Percentiles rank a stretch among this genome's conserved stretches.
phyloP scores from a whole-genome alignment of 1,284 basidiomycete species.

The Ustilago sp. region DNA sequence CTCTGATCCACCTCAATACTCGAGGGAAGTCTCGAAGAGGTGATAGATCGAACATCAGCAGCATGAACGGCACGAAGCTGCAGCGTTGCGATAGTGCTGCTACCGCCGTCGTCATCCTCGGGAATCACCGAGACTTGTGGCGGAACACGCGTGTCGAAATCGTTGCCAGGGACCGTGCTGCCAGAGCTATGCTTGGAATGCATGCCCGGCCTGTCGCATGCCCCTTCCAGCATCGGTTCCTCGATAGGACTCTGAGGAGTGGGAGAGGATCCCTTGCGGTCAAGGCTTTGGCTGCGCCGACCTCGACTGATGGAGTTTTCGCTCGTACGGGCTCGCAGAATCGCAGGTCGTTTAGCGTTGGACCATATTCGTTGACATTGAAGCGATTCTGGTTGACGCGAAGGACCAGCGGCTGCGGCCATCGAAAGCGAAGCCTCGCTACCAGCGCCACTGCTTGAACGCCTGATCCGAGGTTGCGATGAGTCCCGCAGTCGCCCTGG shows the following conservation, averaged over 20 bases:
- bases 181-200: conserved; percentile 41
- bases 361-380: conserved; percentile 36
- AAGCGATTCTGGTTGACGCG: conserved; percentile 27
- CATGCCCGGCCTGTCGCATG: conserved; percentile 16
- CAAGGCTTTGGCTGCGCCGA: conserved; percentile 29
- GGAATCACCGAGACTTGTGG: conserved; percentile 42
- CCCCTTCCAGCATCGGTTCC: conserved; percentile 1
- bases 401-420: conserved; percentile 13
- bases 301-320: conserved; percentile 39
- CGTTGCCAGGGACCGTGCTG: conserved; percentile 25
- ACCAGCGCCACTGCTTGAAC: conserved; percentile 31
- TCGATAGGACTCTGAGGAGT: conserved; percentile 28
- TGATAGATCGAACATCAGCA: background rate
- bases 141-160: conserved; percentile 13
- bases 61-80: conserved; percentile 1
- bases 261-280: conserved; percentile 25
- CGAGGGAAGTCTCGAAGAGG: conserved; percentile 1
- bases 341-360: conserved; percentile 35
- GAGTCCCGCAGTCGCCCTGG: conserved; percentile 18
- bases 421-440: conserved; percentile 31
- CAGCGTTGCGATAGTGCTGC: conserved; percentile 8
- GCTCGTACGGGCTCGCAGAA: conserved; percentile 35
- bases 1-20: conserved; percentile 5
- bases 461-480: conserved; percentile 13
- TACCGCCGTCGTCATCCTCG: conserved; percentile 30